These are phyloP conservation scores for Xerocomus brunneocitrinus DNA, from an alignment of 768 basidiomycete species.

Conservation along the genomic window DNA sequence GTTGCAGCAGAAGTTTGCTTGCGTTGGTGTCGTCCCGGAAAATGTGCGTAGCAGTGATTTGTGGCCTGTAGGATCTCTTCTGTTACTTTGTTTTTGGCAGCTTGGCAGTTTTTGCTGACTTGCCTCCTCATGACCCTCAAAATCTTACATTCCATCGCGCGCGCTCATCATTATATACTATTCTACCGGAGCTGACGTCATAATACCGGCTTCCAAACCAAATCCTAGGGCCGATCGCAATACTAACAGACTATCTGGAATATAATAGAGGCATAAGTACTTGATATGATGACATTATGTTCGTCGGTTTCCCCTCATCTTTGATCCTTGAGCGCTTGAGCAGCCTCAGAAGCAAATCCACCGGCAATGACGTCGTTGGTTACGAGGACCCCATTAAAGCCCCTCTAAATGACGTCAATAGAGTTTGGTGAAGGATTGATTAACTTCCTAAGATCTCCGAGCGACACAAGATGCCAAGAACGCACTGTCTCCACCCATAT, in stretches of 20 bases:
- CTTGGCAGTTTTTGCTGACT: too few species aligned
- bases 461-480: constrained; percentile 9
- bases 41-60: too few species aligned
- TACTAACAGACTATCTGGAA: constrained; percentile 43
- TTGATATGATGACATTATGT: constrained; percentile 60
- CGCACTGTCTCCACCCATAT: constrained; percentile 66
- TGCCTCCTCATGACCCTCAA: too few species aligned
- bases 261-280: constrained; percentile 35
- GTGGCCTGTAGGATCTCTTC: too few species aligned
- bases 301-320: constrained; percentile 49
- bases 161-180: too few species aligned
- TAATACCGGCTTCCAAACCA: constrained; percentile 65
- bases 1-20: too few species aligned
- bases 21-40: too few species aligned
- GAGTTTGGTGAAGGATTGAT: constrained; percentile 45
- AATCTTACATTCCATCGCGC: too few species aligned
- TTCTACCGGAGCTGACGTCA: constrained; percentile 41
- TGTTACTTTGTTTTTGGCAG: too few species aligned
- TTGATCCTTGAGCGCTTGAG: constrained; percentile 33
- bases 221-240: constrained; percentile 73
- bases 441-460: neutral
- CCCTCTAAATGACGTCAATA: constrained; percentile 68
- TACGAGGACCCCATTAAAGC: constrained; percentile 59
- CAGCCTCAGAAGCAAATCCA: constrained; percentile 54
- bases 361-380: constrained; percentile 63